Conservation (phyloP, 2,329 filamentous ascomycete genomes). For the Elsinoe batatas region DNA sequence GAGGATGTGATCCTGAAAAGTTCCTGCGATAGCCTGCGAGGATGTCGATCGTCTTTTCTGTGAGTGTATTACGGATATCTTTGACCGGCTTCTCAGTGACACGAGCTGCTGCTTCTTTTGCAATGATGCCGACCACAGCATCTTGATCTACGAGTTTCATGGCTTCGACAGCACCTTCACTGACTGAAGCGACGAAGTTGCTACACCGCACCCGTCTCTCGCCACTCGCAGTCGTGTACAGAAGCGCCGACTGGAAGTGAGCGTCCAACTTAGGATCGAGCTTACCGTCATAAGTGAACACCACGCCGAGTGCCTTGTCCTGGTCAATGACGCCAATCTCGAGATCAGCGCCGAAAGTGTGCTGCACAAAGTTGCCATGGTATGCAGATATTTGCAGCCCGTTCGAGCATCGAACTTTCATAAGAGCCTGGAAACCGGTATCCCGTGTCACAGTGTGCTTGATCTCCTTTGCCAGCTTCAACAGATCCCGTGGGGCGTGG, state of each 20-base stretch:
- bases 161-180: constrained; percentile 67
- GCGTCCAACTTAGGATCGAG: constrained; percentile 94
- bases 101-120: constrained; percentile 88
- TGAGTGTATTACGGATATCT: constrained; percentile 72
- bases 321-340: constrained; percentile 88
- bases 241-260: constrained; percentile 88
- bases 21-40: constrained; percentile 88
- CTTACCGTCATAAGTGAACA: constrained; percentile 93
- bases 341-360: constrained; percentile 87
- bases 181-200: constrained; percentile 88
- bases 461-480: constrained; percentile 77
- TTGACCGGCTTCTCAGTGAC: constrained; percentile 68
- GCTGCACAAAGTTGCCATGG: constrained; percentile 91
- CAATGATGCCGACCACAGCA: constrained; percentile 76
- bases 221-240: constrained; percentile 87
- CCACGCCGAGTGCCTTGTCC: constrained; percentile 84
- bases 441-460: constrained; percentile 78
- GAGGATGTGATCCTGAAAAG: constrained; percentile 76
- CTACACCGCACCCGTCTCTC: constrained; percentile 85
- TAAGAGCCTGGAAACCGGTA: constrained; percentile 88
- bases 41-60: constrained; percentile 87
- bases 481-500: constrained; percentile 71
- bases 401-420: constrained; percentile 98
- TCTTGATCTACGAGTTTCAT: constrained; percentile 96
- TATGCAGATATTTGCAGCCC: constrained; percentile 90